Evolutionary conservation across 2,329 filamentous ascomycete genomes (phyloP), one percentile per base, ranked within the genome.

Genomic region (Alternaria atra): DNA sequence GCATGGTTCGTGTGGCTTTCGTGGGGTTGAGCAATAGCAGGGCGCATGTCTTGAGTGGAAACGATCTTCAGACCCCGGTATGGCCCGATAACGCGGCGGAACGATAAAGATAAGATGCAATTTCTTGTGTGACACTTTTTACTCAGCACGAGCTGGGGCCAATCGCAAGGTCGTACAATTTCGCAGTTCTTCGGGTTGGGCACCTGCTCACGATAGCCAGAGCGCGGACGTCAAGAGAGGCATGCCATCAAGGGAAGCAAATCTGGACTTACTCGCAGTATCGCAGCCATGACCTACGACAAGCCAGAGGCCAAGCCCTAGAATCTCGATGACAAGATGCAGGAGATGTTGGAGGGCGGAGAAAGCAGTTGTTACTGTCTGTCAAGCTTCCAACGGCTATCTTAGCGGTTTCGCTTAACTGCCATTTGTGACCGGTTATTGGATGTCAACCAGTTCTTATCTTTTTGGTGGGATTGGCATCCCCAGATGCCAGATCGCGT

Each of bases 71-170:
- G 12, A 53, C 42, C 58, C 53, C 37, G 42, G 48, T 48, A 34
- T 35, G 20, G 10, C 50, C 25, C 55, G 51, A 66, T 54, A 66
- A 52, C 48, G 57, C 58, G 51, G 60, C 34, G 55, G 58, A 64
- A 46, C 54, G 6, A 23, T 15, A 17, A 6, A 55, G 71, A 73
- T 73, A 73, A 73, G 68, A 56, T 57, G 56, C 23, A 23, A 56
- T 63, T 30, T 42, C 47, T 43, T 70, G 66, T 68, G 35, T 58
- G 30, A 52, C 51, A 15, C 1, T 1, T 52, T 32, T 55, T 55
- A 59, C 29, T 52, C 55, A 52, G 32, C 30, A 1, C 6, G 27
- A 15, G 1, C 10, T 35, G 39, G 17, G 20, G 4, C 53, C 34
- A 44, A 59, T 59, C 20, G 29, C 25, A 32, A 13, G 9, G 15